Conservation (phyloP, 345 rosid genomes). For the Eucalyptus grandis region DNA sequence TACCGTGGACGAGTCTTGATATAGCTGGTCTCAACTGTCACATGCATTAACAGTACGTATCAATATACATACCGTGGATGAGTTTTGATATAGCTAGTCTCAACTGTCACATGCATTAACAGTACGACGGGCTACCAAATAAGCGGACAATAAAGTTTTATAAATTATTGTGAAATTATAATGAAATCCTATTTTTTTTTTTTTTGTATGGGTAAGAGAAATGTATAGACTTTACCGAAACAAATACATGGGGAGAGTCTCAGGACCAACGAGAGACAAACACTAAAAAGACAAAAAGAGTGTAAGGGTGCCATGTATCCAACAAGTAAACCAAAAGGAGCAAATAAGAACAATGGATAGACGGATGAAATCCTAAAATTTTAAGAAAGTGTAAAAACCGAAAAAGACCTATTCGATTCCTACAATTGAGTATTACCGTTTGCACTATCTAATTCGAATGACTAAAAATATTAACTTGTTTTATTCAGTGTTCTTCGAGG, state of each 20-base stretch:
- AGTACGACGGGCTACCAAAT: neutral
- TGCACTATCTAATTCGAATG: neutral
- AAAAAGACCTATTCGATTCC: neutral
- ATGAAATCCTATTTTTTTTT: neutral
- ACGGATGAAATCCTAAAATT: neutral
- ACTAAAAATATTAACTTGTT: neutral
- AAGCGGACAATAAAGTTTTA: neutral
- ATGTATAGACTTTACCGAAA: too few relatives aligned
- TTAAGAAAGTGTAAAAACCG: neutral
- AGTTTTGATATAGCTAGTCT: neutral
- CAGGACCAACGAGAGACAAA: too few relatives aligned
- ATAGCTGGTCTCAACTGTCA: neutral
- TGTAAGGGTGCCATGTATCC: too few relatives aligned
- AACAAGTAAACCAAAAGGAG: too few relatives aligned
- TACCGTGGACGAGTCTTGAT: neutral
- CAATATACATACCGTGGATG: neutral
- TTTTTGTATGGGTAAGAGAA: too few relatives aligned
- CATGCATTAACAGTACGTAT: neutral
- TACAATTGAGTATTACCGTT: neutral
- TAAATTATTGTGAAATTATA: neutral
- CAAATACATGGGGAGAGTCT: too few relatives aligned
- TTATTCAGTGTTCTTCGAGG: neutral
- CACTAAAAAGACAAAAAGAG: too few relatives aligned
- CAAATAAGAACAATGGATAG: too few relatives aligned
- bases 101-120: neutral